Base-by-base conservation (phyloP, 1,284 basidiomycete genomes). In the Ceratobasidium sp. region DNA sequence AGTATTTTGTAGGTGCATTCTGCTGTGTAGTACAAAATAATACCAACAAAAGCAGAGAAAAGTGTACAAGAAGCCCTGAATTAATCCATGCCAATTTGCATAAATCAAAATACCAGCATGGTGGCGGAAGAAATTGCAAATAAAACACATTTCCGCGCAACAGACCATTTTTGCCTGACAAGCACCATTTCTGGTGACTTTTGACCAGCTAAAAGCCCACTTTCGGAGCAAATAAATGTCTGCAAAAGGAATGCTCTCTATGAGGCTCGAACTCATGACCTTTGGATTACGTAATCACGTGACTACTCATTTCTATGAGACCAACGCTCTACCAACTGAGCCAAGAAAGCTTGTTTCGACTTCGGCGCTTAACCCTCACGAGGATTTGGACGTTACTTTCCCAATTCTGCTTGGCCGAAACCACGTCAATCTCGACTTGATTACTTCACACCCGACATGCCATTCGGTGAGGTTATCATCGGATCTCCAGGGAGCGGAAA, bases 401-500 rank as follows among this genome's bases (percentile, higher is more conserved):
- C 50, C 26, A 7, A 5, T 52, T 23, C 23, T 21, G 47, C 7
- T 26, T 28, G 50, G 50, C 11, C 50, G n/a, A n/a, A 21, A 23
- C 13, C 30, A 5, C 50, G 23, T 49, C 46, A 49, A 18, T 18
- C 16, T 49, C 28, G n/a, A 21, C 7, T 30, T 54, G 26, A 26
- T 16, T 7, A 54, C 35, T 38, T 38, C 35, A 5, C 55, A 38
- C 41, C 35, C 16, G 26, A 32, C 7, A 94, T 94, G 92, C 89
- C 91, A 4, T 95, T 94, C 78, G 92, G 92, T 44, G 92, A 94
- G 81, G 83, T 96, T 67, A 93, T 98, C 62, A 94, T 94, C 74
- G 96, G 96, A 16, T 92, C 95, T 18, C 96, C 96, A 21, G 96
- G 96, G 9, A 92, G 92, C 47, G 96, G 96, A 28, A 98, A 98